Evolutionary conservation across 305 asterid species (phyloP), one percentile per base, ranked within the genome.

Genomic region (Petunia hybrid): DNA sequence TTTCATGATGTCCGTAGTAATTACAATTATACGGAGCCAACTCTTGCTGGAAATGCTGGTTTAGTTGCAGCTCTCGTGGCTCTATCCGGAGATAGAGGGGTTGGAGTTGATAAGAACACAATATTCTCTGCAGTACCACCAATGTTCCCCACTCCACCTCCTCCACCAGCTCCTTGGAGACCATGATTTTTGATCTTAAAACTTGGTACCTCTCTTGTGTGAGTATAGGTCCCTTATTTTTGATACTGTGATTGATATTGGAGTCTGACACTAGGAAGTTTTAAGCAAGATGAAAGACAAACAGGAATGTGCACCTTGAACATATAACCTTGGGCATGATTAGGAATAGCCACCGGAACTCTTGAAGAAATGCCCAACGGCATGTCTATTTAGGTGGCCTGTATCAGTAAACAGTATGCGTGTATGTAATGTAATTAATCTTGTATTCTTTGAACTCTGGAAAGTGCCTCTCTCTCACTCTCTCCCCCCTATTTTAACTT

Each of bases 121-220:
- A 90, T 96, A 35, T 96, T 96, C 83, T 94, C 99, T 8, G 94
- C 98, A 1, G 98, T 96, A 66, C 99, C 99, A 6, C 98, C 99
- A 38, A 92, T 94, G 98, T 96, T 91, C 71, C 98, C 98, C 6
- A 90, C 94, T 9, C 93, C 98, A 10, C 99, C 99, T 3, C 99
- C 99, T 0, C 98, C 99, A 4, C 99, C 99, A 9, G 97, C 99
- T 63, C 98, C 99, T 4, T 96, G 99, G 99, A 96, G 86, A 85
- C 99, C 99, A 38, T 74, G 62, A 74, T 53, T 51, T 71, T 35
- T 46, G 12, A 46, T 71, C 63, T 51, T 6, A 14, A 14, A 13
- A 53, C 79, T 8, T 36, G 1, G 6, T 38, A 4, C 0, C 62
- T 35, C 42, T 74, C 79, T 66, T 40, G 45, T 74, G 63, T 53